Evolutionary conservation across 2,329 filamentous ascomycete genomes (phyloP).

Genomic region (Scleromitrula shiraiana): DNA sequence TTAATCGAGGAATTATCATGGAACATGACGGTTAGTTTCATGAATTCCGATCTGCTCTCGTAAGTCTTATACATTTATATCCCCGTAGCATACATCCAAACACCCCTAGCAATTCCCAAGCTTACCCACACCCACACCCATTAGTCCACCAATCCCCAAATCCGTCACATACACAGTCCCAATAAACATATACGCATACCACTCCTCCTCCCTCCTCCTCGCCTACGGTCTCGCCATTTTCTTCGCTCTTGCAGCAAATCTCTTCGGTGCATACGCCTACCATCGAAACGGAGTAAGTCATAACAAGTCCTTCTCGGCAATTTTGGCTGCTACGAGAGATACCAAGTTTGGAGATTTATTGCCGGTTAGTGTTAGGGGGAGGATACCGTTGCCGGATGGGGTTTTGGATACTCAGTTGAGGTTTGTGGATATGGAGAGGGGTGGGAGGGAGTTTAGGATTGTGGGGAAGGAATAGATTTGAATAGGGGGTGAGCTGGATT

Average conservation of each 20-base stretch:
- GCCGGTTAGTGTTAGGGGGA: neutral
- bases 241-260: conserved; percentile 10
- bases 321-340: conserved; percentile 15
- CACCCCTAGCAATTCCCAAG: neutral
- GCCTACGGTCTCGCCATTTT: conserved; percentile 15
- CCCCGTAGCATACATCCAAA: neutral
- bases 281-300: conserved; percentile 13
- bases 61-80: neutral
- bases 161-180: neutral
- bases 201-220: conserved; percentile 10
- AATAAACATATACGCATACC: conserved; percentile 15
- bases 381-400: neutral
- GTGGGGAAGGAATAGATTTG: conserved; percentile 61
- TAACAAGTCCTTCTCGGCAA: conserved; percentile 17
- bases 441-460: conserved; percentile 36
- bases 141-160: neutral
- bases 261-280: conserved; percentile 15
- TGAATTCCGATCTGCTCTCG: neutral
- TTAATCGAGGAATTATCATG: neutral
- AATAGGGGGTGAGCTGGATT: no score
- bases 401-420: neutral
- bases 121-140: neutral
- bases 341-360: neutral
- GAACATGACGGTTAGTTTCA: neutral
- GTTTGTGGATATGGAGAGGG: conserved; percentile 40